Percentiles rank a stretch among this genome's conserved stretches.
These are phyloP conservation scores for Solanum gandarillasii DNA, from an alignment of 257 asterid genomes.

Conservation along the genomic window DNA sequence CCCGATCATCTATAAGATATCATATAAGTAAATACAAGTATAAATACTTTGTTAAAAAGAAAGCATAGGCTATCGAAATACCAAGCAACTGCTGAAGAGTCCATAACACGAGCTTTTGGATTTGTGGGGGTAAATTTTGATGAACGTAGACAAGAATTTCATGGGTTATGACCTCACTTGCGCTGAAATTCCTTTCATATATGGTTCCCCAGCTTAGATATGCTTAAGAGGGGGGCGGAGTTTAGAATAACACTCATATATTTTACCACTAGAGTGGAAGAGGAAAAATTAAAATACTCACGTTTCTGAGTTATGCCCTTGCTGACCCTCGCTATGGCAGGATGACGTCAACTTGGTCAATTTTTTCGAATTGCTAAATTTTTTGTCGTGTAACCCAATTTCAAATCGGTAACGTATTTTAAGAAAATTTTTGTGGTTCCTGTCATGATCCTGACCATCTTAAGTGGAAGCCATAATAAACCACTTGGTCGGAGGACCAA, in stretches of 20 bases:
- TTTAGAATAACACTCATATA: background rate
- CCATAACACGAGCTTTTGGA: background rate
- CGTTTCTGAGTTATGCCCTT: too few species aligned
- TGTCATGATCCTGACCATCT: background rate
- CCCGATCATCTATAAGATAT: background rate
- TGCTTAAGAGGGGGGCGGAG: fast-evolving
- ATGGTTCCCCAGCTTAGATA: background rate
- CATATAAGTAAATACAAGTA: background rate
- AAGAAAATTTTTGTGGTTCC: background rate
- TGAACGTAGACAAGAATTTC: too few species aligned
- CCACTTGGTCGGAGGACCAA: background rate
- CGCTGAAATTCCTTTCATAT: background rate
- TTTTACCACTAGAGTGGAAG: background rate
- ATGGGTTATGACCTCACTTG: background rate
- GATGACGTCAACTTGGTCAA: background rate
- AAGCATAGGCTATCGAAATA: too few species aligned
- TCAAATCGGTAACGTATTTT: background rate
- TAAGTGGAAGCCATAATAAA: background rate
- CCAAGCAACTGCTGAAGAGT: too few species aligned
- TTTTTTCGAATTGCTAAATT: background rate
- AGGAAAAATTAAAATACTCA: too few species aligned
- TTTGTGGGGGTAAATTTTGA: background rate
- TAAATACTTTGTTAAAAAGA: background rate
- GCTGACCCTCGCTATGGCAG: background rate
- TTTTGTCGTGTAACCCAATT: too few species aligned